Base-by-base conservation (phyloP, 495 filamentous ascomycete genomes). In the Annulohypoxylon moriforme region DNA sequence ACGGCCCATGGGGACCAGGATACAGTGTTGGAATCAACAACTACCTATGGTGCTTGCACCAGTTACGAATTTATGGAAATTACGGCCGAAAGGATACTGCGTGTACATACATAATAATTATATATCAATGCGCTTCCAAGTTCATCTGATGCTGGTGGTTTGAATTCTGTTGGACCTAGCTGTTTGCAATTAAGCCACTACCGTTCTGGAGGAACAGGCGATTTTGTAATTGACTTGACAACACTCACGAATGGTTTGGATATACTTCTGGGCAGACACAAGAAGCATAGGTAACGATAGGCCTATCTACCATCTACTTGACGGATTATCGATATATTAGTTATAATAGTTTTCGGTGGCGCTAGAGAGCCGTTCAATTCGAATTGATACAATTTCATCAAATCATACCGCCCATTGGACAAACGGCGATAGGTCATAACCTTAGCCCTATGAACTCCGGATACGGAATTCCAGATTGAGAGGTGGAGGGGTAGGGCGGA, bases 61-160 rank as follows among this genome's bases (percentile, higher is more conserved):
- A 50, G 25, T 68, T 46, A 68, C 42, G 63, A 68, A 44, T 68
- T 68, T 67, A 74, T 58, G 64, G 72, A 44, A 65, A 40, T 61
- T 27, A 74, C 53, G 63, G 68, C 72, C 63, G 66, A 67, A 36
- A 27, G 56, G 60, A 57, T 52, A 46, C 33, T 57, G 38, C 22
- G 4, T 73, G 56, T 73, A 62, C 47, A 67, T 60, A 66, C 33
- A 62, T 44, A 49, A 31, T 64, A 49, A 31, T 52, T 65, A 68
- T 42, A 63, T 64, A 57, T 38, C 52, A 63, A 66, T 59, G 36
- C 24, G 46, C 47, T 40, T 36, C 18, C 52, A n/a, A 47, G 22
- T 34, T 29, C 42, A 25, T 20, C 46, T 31, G 27, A 27, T 63
- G 53, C 47, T 33, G 16, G 18, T 20, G 34, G 42, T 25, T 42